Base-by-base conservation (phyloP, 2,329 filamentous ascomycete species). In the Aphanocladium album region DNA sequence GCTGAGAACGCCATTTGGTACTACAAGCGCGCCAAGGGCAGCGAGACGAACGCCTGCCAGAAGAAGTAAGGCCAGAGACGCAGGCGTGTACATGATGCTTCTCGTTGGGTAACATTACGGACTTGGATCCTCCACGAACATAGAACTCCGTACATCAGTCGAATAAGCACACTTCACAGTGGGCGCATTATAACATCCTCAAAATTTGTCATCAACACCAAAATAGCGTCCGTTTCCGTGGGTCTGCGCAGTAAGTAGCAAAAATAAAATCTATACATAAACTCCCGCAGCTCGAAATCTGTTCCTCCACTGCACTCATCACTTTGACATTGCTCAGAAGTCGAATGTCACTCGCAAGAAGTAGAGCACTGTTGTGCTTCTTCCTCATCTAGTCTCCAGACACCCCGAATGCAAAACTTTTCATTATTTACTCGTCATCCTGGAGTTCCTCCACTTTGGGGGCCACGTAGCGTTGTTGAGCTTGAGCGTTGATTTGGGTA, bases 371-470 rank as follows among this genome's bases (percentile, higher is more conserved):
- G 17, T 23, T 33, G n/a, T 11, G 21, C 30, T n/a, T 33, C 25
- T 19, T 19, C 19, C 33, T 45, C 19, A 12, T n/a, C 33, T 14
- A 5, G 14, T 37, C 27, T 8, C 27, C 33, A 27, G 14, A 8
- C 39, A 7, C 14, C 21, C 51, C 14, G 39, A 21, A n/a, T 49
- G 14, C 19, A 53, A 5, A 17, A 25, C 39, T 23, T 23, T 17
- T 30, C 25, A 19, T 5, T 16, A 49, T 59, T 65, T 74, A 80
- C 70, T 84, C 75, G 66, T 83, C 73, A 66, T 85, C 73, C 45
- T 74, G 72, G 63, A 84, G 71, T 72, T 86, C 78, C 68, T 84
- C 72, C 17, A 84, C 82, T 57, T 72, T 78, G 23, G 83, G 84
- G 27, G 82, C 78, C 33, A 75, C 73, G 58, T 84, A 85, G 51